Percentiles rank a stretch among this genome's conserved stretches.
Evolutionary conservation across 169 alveolate species (phyloP).

Genomic region (Perkinsus olseni): DNA sequence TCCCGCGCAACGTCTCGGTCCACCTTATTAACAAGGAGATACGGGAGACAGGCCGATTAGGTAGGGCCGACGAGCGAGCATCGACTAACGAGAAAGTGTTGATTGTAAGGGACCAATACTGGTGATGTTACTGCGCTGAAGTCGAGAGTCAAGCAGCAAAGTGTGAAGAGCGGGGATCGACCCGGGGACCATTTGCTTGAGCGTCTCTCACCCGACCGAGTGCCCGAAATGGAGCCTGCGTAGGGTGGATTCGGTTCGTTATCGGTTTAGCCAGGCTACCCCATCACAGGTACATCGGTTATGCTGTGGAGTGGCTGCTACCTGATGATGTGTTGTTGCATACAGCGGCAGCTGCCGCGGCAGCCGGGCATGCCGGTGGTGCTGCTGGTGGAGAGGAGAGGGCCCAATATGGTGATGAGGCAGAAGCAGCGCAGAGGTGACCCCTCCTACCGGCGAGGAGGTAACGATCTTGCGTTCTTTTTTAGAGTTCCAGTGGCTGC

Average conservation of each 20-base stretch:
- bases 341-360: background rate
- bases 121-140: background rate
- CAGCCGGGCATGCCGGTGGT: background rate
- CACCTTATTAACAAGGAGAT: background rate
- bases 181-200: conserved; percentile 1
- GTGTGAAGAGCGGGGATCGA: conserved; percentile 2
- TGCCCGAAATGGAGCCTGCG: background rate
- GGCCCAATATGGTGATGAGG: background rate
- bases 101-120: background rate
- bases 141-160: background rate
- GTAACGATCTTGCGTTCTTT: too few species aligned
- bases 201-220: background rate
- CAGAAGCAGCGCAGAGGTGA: background rate
- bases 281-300: background rate
- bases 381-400: background rate
- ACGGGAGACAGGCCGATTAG: background rate
- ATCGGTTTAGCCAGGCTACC: background rate
- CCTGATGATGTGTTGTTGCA: background rate
- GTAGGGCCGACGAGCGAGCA: background rate
- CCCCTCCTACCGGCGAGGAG: too few species aligned
- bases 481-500: background rate
- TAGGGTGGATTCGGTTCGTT: background rate
- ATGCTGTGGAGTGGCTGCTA: background rate
- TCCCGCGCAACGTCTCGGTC: background rate
- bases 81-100: background rate